Evolutionary conservation across 1,139 yeast species (phyloP).

Genomic region (Spencermartinsiella ligniputridi): DNA sequence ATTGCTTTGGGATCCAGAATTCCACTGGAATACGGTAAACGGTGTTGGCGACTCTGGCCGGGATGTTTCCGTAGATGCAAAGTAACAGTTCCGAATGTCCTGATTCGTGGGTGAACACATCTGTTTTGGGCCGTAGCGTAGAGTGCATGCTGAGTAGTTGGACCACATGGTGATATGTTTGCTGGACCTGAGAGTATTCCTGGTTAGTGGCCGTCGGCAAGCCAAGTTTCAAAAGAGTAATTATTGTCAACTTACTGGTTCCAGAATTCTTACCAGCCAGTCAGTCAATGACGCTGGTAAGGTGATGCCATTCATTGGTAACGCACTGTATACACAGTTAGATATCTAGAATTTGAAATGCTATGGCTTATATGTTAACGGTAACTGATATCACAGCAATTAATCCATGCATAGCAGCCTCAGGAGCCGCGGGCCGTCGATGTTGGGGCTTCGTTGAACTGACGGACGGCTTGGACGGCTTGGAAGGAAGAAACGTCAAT

Average conservation of each 20-base stretch:
- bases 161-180: constrained; percentile 58
- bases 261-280: neutral
- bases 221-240: neutral
- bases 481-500: too few species aligned
- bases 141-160: constrained; percentile 48
- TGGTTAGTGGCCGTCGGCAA: constrained; percentile 1
- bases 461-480: too few species aligned
- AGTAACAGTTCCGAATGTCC: constrained; percentile 61
- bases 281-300: neutral
- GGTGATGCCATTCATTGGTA: neutral
- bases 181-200: constrained; percentile 50
- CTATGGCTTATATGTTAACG: too few species aligned
- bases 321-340: too few species aligned
- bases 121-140: constrained; percentile 63
- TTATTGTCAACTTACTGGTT: constrained; percentile 7
- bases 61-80: constrained; percentile 58
- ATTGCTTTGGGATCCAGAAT: constrained; percentile 71
- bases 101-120: constrained; percentile 55
- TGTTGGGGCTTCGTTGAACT: too few species aligned
- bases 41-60: constrained; percentile 32
- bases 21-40: constrained; percentile 53
- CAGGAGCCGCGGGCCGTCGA: too few species aligned
- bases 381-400: too few species aligned
- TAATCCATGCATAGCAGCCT: too few species aligned
- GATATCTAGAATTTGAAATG: too few species aligned